These are phyloP conservation scores for Stellera chamaejasme DNA, from an alignment of 345 rosid genomes.

Conservation along the genomic window DNA sequence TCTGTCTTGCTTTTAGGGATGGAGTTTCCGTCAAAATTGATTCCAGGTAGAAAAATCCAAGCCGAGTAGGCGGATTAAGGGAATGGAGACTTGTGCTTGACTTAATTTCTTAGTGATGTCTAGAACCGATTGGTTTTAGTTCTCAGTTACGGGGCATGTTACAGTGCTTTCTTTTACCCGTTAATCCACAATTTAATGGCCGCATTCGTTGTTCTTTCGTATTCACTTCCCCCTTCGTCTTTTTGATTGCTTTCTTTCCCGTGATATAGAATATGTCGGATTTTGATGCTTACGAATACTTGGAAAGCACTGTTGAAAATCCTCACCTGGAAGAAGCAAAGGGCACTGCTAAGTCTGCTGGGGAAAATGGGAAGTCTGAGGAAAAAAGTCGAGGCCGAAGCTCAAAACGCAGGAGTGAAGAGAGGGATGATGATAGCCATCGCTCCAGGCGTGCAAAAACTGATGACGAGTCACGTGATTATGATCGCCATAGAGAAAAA, in stretches of 20 bases:
- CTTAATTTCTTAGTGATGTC: too few relatives aligned
- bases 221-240: not conserved
- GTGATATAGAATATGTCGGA: slow-evolving; percentile 36
- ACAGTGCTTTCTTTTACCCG: too few relatives aligned
- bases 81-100: too few relatives aligned
- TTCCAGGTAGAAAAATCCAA: too few relatives aligned
- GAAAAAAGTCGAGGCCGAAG: slow-evolving; percentile 40
- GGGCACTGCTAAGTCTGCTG: slow-evolving; percentile 50
- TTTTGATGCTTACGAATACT: slow-evolving; percentile 92
- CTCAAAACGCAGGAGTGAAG: slow-evolving; percentile 49
- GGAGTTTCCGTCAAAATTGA: too few relatives aligned
- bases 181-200: too few relatives aligned
- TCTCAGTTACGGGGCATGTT: too few relatives aligned
- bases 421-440: slow-evolving; percentile 34
- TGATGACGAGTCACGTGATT: slow-evolving; percentile 41
- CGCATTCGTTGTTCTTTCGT: too few relatives aligned
- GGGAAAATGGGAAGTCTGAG: slow-evolving; percentile 29
- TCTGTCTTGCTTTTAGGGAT: too few relatives aligned
- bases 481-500: slow-evolving; percentile 33
- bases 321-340: slow-evolving; percentile 38
- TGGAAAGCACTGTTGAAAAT: slow-evolving; percentile 85
- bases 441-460: slow-evolving; percentile 48
- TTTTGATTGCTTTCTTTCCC: not conserved
- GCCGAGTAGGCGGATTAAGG: too few relatives aligned
- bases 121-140: too few relatives aligned